Conservation (phyloP, 257 asterid species). For the Hygrophila difformis region DNA sequence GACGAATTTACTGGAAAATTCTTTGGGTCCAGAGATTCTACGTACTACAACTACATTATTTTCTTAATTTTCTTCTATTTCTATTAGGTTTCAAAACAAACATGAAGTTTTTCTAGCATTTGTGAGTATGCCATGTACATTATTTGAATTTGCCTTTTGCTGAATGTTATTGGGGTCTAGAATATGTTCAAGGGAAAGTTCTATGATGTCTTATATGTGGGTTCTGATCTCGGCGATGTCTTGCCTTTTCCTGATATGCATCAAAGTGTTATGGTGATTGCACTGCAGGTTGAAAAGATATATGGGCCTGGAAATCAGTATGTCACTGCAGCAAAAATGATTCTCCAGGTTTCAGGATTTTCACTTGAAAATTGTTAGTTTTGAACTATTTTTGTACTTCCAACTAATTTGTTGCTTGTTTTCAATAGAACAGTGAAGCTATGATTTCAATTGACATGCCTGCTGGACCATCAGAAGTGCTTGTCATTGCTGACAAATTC, state of each 20-base stretch:
- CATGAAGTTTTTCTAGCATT: no score
- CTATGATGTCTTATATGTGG: not conserved
- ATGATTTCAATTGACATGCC: constrained; percentile 99
- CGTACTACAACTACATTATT: no score
- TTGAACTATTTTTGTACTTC: not conserved
- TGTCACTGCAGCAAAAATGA: constrained; percentile 98
- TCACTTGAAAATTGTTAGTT: constrained; percentile 6
- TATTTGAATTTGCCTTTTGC: no score
- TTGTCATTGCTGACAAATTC: constrained; percentile 81
- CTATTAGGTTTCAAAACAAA: no score
- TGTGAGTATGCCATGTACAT: no score
- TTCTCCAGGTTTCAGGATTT: constrained; percentile 58
- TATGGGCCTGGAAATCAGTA: constrained; percentile 98
- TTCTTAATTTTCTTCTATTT: no score
- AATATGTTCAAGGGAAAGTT: not conserved
- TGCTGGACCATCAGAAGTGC: constrained; percentile 99
- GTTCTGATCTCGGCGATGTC: not conserved
- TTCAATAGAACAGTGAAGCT: constrained; percentile 85
- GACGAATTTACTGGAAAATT: not conserved
- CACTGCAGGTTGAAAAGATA: constrained; percentile 85
- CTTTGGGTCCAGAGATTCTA: not conserved
- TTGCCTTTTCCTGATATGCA: constrained; percentile 3
- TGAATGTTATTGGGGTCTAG: not conserved
- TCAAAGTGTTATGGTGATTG: no score
- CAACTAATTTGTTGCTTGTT: constrained; percentile 23